Conservation (phyloP, 805 yeast species). For the Saccharomycopsis selenospora region DNA sequence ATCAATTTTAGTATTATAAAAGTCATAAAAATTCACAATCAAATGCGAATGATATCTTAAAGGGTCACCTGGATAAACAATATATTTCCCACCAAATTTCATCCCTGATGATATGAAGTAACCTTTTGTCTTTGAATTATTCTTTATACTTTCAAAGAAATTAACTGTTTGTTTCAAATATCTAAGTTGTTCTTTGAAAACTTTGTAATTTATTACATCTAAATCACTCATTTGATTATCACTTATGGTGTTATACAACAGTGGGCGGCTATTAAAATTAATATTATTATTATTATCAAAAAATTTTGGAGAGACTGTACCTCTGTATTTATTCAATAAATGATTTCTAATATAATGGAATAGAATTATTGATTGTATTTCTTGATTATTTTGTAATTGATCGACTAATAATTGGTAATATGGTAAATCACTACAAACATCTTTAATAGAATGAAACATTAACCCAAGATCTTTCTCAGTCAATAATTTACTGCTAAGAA, state of each 20-base stretch:
- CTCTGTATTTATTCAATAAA: constrained; percentile 1
- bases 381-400: constrained; percentile 6
- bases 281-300: neutral
- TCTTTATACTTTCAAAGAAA: constrained; percentile 20
- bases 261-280: neutral
- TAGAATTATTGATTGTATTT: constrained; percentile 3
- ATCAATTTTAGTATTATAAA: constrained; percentile 45
- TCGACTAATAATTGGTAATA: constrained; percentile 14
- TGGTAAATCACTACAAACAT: constrained; percentile 10
- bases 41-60: constrained; percentile 82
- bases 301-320: neutral
- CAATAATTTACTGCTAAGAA: constrained; percentile 8
- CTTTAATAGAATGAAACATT: constrained; percentile 11
- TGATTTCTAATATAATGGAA: constrained; percentile 4
- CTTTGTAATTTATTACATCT: neutral
- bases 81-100: constrained; percentile 81
- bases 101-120: constrained; percentile 74
- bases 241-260: neutral
- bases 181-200: constrained; percentile 8
- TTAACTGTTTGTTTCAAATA: constrained; percentile 13
- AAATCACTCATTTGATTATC: neutral
- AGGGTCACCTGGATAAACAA: constrained; percentile 95
- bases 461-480: constrained; percentile 10
- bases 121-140: constrained; percentile 26
- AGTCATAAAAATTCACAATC: constrained; percentile 46